Conservation (phyloP, 2,329 filamentous ascomycete genomes). For the Diaporthe sp. region DNA sequence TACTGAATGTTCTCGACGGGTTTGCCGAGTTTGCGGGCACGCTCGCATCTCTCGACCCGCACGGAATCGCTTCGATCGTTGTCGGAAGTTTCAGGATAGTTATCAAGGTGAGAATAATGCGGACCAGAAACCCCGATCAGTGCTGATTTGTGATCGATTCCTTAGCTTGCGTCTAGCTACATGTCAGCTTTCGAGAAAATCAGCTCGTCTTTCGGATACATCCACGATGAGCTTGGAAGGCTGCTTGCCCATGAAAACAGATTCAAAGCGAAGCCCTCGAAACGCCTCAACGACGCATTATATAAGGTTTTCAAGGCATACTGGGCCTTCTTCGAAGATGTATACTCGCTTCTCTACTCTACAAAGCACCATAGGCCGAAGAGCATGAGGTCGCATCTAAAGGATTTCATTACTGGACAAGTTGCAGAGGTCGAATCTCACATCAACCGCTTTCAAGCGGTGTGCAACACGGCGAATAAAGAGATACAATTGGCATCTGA, state of each 20-base stretch:
- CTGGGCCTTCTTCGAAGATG: conserved; percentile 3
- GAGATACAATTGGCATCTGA: conserved; percentile 6
- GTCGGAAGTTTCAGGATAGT: neutral
- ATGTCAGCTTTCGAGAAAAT: neutral
- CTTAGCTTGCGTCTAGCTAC: neutral
- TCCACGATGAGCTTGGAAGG: neutral
- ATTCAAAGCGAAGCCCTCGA: neutral
- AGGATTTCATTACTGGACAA: neutral
- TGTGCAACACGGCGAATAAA: neutral
- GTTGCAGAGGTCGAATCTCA: conserved; percentile 6
- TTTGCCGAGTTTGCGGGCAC: neutral
- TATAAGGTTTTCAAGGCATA: neutral
- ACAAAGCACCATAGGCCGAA: neutral
- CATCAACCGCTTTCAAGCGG: neutral
- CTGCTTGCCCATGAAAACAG: neutral
- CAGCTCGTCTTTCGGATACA: neutral
- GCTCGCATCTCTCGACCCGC: neutral
- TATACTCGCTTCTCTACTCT: neutral
- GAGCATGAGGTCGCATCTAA: neutral
- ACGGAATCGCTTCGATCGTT: neutral
- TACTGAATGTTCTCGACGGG: neutral
- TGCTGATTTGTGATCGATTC: neutral
- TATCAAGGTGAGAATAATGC: neutral
- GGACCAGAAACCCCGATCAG: neutral
- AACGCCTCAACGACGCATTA: neutral